phyloP scores from a whole-genome alignment of 176 grass and related monocot genomes.

The Metroxylon sagu region DNA sequence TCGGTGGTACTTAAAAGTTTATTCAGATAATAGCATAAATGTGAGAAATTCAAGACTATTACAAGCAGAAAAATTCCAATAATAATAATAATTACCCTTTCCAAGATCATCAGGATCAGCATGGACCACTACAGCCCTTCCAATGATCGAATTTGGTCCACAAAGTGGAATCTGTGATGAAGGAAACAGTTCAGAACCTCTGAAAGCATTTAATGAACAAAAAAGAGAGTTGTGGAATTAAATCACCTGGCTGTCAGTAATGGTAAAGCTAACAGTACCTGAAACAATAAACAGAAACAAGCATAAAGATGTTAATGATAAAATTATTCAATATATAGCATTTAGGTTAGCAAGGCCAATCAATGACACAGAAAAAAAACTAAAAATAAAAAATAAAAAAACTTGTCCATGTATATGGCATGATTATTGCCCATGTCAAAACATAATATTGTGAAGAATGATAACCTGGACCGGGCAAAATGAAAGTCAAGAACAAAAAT shows the following conservation, averaged over 20 bases:
- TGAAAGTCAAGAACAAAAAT: too few species aligned
- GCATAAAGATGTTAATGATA: background rate
- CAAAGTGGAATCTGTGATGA: conserved; percentile 40
- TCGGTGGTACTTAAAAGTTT: too few species aligned
- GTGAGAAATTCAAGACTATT: background rate
- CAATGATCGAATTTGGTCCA: conserved; percentile 55
- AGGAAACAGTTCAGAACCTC: background rate
- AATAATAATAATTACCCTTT: conserved; percentile 32
- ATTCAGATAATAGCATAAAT: background rate
- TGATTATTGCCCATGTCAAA: too few species aligned
- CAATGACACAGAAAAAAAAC: background rate
- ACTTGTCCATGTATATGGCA: background rate
- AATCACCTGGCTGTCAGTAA: conserved; percentile 24
- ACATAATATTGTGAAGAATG: background rate
- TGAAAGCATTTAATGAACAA: too few species aligned
- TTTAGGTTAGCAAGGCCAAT: background rate
- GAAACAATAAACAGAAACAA: background rate
- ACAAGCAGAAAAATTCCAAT: background rate
- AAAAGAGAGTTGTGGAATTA: background rate
- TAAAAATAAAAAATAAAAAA: background rate
- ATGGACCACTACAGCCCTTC: conserved; percentile 74
- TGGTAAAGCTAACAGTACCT: conserved; percentile 34
- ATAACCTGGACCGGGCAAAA: background rate
- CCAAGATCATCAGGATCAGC: conserved; percentile 72
- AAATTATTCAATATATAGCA: background rate